Evolutionary conservation across 352 stramenopile genomes (phyloP).

Genomic region (Phytophthora ohioensis): DNA sequence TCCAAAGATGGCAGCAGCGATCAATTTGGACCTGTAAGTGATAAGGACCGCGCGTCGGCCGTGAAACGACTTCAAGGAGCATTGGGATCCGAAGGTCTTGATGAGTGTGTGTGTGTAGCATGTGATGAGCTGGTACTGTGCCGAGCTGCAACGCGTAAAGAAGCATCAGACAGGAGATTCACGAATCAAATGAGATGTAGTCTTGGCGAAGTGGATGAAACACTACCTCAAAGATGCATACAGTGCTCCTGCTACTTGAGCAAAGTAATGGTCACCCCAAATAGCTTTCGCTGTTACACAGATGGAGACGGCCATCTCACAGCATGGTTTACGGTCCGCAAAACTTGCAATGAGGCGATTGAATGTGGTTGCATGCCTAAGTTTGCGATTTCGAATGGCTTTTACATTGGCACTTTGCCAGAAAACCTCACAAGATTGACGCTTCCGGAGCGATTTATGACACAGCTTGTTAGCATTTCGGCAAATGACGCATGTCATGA

Average conservation of each 20-base stretch:
- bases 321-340: constrained; percentile 5
- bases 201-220: background rate
- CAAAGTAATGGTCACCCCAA: constrained; percentile 19
- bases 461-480: background rate
- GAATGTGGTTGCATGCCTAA: background rate
- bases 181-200: constrained; percentile 4
- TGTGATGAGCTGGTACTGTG: background rate
- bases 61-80: background rate
- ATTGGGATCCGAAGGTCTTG: background rate
- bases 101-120: background rate
- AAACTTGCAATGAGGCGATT: background rate
- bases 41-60: background rate
- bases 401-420: constrained; percentile 1
- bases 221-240: constrained; percentile 5
- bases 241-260: background rate
- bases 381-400: constrained; percentile 14
- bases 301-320: background rate
- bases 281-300: constrained; percentile 4
- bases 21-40: background rate
- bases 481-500: constrained; percentile 1
- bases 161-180: constrained; percentile 9
- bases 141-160: background rate
- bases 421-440: background rate
- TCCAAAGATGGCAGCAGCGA: background rate
- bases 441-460: constrained; percentile 8